Evolutionary conservation across 176 grass and related monocot genomes (phyloP), one percentile per base, ranked within the genome.

Genomic region (Carex pumila): DNA sequence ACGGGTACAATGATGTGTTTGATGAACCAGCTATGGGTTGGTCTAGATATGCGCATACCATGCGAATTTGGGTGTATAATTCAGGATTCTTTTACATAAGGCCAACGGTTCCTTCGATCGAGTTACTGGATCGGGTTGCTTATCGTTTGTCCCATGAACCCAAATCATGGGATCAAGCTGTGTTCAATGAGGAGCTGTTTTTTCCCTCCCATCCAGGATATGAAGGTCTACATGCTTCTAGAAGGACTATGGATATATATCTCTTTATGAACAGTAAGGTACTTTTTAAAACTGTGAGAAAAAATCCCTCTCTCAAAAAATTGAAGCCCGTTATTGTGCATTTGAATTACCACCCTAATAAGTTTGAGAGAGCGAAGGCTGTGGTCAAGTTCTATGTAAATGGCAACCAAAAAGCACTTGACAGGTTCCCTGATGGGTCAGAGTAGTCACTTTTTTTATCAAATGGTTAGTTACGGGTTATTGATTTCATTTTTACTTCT

Each of bases 211-310:
- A 85, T 85, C 97, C 97, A 60, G 91, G 97, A 69, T 93, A 92
- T 88, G 91, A 92, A 88, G 93, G 97, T 49, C 90, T 96, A 81
- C 89, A 99, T 89, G 85, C 84, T 68, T 92, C 97, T 54, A 99
- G 84, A 91, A 96, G 97, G 87, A 92, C 91, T 41, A 96, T 99
- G 97, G 93, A 99, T 85, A 95, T 94, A 8, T 96, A 94, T 85
- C 93, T 94, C 15, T 99, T 99, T 73, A 96, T 99, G 97, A 99
- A 99, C 85, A 99, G 97, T 85, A 99, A 99, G 89, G 90, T 99
- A 76, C 91, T 99, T 32, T 99, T 99, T 80, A 99, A 96, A 86
- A 92, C 90, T 2, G 93, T 99, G 69, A 94, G 97, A 85, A 99
- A 99, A 85, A 90, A 94, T 92, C 45, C 85, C 41, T 19, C 76